Percentiles rank a stretch among this genome's conserved stretches.
Evolutionary conservation across 1,284 basidiomycete species (phyloP).

Genomic region (Marasmius tenuissimus): DNA sequence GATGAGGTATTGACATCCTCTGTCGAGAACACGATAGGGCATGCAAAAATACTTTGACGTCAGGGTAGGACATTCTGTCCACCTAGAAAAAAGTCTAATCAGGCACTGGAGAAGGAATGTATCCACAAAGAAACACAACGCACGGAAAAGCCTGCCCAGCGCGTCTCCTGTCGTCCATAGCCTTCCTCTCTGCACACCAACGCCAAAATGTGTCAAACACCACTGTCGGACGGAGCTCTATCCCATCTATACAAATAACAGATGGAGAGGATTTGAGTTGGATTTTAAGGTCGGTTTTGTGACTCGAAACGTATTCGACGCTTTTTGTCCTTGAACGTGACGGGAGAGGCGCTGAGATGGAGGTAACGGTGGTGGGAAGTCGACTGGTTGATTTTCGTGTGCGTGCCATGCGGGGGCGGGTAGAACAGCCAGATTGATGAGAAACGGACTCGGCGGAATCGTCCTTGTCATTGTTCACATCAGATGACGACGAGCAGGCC

Average conservation of each 20-base stretch:
- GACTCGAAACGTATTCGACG: no score
- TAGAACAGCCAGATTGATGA: no score
- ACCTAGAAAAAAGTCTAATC: conserved; percentile 32
- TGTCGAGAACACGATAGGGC: conserved; percentile 60
- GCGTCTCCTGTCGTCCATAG: conserved; percentile 53
- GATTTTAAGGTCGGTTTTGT: no score
- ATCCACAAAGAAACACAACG: conserved; percentile 28
- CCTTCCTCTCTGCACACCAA: conserved; percentile 54
- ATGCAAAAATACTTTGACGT: conserved; percentile 56
- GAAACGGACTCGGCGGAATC: no score
- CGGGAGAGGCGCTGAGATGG: no score
- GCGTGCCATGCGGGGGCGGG: no score
- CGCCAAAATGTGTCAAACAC: conserved; percentile 62
- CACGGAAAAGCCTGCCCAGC: conserved; percentile 48
- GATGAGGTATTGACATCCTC: conserved; percentile 58
- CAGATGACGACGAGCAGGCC: no score
- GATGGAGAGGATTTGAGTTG: neutral
- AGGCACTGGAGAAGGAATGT: neutral
- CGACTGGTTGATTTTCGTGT: no score
- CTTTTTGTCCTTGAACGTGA: no score
- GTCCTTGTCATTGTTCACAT: no score
- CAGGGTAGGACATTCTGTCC: conserved; percentile 57
- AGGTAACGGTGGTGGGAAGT: no score
- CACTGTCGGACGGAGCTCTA: conserved; percentile 41
- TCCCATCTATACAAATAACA: conserved; percentile 33